Evolutionary conservation across 768 basidiomycete species (phyloP), one percentile per base, ranked within the genome.

Genomic region (Lactifluus echinatus): DNA sequence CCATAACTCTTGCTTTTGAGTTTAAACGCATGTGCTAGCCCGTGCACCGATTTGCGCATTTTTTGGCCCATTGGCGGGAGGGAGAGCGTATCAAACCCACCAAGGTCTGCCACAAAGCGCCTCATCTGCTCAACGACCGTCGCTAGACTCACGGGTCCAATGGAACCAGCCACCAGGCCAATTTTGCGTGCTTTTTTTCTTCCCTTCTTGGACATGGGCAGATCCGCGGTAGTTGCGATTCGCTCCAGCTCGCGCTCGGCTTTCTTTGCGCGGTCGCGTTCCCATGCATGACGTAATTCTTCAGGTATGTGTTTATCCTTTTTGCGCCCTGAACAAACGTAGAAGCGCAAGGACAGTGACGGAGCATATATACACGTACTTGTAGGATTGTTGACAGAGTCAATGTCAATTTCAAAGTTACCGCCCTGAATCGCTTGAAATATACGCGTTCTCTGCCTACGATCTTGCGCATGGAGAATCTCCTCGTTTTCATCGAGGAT

Each of bases 1-100:
- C 91, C 92, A 56, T 84, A 82, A 66, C 89, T 93, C 60, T 77
- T 64, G 61, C 87, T 92, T 72, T 84, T 87, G 69, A 98, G 57
- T 19, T 79, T 79, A 68, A 95, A 96, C 56, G 80, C 83, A 8
- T 66, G 52, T n/a, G 92, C 92, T 65, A 96, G 71, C 66, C 89
- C 79, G 66, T 98, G 94, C 0, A 93, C 78, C 42, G 72, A 72
- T 73, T 81, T 85, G 63, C 94, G 75, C 61, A 79, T 79, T 56
- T 74, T 74, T 72, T 87, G 90, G 57, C 80, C 76, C 74, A 89
- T 84, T 8, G 94, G 88, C 2, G 93, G 93, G 0, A 95, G 74
- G 8, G 77, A 70, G 78, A 95, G 80, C 5, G 75, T 77, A 40
- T 50, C 39, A 7, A 74, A 73, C 0, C 78, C 78, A 7, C 78